Conservation (phyloP, 495 filamentous ascomycete genomes). For the Tuber microsphaerosporum region DNA sequence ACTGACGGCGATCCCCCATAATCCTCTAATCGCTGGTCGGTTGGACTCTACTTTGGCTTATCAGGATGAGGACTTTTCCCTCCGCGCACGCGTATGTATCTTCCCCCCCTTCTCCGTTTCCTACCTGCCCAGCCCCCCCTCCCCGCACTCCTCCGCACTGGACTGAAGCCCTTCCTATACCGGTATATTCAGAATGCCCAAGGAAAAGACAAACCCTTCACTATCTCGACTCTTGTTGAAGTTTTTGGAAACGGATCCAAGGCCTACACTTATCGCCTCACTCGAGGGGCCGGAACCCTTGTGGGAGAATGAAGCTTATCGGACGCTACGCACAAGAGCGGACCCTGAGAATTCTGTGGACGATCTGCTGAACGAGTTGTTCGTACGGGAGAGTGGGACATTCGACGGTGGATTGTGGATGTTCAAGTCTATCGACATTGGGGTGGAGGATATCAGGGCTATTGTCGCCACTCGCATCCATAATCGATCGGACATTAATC, state of each 20-base stretch:
- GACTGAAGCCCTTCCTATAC: background rate
- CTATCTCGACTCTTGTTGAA: background rate
- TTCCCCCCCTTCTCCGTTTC: background rate
- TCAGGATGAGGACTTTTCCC: constrained; percentile 2
- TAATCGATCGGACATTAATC: background rate
- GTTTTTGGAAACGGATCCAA: background rate
- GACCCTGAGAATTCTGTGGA: background rate
- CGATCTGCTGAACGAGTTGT: background rate
- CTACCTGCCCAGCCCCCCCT: background rate
- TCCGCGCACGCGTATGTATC: background rate
- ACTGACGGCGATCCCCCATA: background rate
- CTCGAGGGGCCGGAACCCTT: background rate
- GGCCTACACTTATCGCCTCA: background rate
- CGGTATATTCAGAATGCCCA: background rate
- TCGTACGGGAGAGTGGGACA: background rate
- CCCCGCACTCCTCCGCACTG: background rate
- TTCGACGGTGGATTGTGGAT: background rate
- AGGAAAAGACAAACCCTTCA: background rate
- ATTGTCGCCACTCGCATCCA: background rate
- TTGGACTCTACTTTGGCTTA: constrained; percentile 2
- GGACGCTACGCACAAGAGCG: background rate
- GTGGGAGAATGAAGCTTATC: constrained; percentile 2
- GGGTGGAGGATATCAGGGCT: background rate
- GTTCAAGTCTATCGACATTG: background rate
- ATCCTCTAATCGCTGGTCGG: background rate